These are phyloP conservation scores for Solanum virginianum DNA, from an alignment of 257 asterid species.

Conservation along the genomic window DNA sequence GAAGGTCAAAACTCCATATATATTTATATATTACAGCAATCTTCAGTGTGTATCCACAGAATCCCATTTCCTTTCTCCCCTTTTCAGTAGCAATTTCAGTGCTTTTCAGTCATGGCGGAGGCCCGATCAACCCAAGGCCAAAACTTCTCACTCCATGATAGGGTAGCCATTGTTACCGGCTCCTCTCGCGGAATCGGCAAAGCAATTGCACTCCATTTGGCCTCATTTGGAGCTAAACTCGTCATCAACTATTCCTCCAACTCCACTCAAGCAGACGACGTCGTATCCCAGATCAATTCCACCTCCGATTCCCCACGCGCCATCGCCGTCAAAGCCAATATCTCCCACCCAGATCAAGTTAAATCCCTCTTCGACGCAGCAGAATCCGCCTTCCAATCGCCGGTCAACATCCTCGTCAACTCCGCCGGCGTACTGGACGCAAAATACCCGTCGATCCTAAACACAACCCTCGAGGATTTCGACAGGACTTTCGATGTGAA, in stretches of 20 bases:
- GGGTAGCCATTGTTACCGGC: conserved; percentile 31
- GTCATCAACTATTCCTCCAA: conserved; percentile 45
- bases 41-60: background rate
- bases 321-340: conserved; percentile 35
- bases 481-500: conserved; percentile 42
- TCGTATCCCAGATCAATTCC: conserved; percentile 20
- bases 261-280: conserved; percentile 18
- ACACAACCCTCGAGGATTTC: conserved; percentile 38
- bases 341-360: conserved; percentile 44
- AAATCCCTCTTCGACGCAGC: conserved; percentile 52
- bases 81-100: background rate
- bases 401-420: conserved; percentile 45
- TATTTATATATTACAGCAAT: background rate
- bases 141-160: conserved; percentile 6
- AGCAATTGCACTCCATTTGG: conserved; percentile 42
- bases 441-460: conserved; percentile 37
- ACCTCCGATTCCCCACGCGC: conserved; percentile 10
- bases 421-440: conserved; percentile 40
- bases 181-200: conserved; percentile 26
- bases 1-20: background rate
- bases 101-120: background rate
- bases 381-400: conserved; percentile 32
- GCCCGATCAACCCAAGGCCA: no score
- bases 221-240: conserved; percentile 46
- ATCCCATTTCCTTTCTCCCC: background rate